A percentile compares a stretch with the other conserved stretches of the same genome.
phyloP scores from a whole-genome alignment of 1,284 basidiomycete genomes.

The Boletellus deceptivus region DNA sequence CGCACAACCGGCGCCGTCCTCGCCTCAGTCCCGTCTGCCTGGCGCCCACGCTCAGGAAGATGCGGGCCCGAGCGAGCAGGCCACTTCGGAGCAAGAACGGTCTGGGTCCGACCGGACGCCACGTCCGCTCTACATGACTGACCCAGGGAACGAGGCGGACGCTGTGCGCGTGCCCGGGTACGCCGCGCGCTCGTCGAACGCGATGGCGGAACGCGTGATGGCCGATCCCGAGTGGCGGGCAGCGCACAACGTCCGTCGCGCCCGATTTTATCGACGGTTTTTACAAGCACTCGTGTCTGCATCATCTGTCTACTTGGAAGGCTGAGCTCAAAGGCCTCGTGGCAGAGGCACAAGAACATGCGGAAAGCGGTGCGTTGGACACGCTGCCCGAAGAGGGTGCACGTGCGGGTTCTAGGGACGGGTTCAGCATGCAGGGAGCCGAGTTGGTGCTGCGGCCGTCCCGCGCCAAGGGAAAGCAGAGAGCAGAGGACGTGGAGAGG shows the following conservation, averaged over 20 bases:
- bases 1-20: neutral
- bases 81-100: neutral
- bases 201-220: slow-evolving; percentile 72
- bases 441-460: slow-evolving; percentile 47
- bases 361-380: slow-evolving; percentile 43
- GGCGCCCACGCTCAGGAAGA: neutral
- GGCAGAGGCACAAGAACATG: slow-evolving; percentile 71
- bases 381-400: slow-evolving; percentile 7
- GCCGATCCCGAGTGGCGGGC: slow-evolving; percentile 81
- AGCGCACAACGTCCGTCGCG: slow-evolving; percentile 85
- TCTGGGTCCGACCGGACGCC: slow-evolving; percentile 17
- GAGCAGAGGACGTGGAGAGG: slow-evolving; percentile 47
- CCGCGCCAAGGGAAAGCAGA: slow-evolving; percentile 57
- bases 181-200: slow-evolving; percentile 64
- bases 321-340: slow-evolving; percentile 84
- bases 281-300: slow-evolving; percentile 89
- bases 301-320: slow-evolving; percentile 93
- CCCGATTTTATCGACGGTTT: slow-evolving; percentile 87
- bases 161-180: slow-evolving; percentile 56
- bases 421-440: slow-evolving; percentile 59
- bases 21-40: neutral
- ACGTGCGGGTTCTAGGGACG: slow-evolving; percentile 22
- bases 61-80: slow-evolving; percentile 6
- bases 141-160: slow-evolving; percentile 41
- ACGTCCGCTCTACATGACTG: slow-evolving; percentile 40